Evolutionary conservation across 176 grass and related monocot genomes (phyloP).

Genomic region (Raddia distichophylla): DNA sequence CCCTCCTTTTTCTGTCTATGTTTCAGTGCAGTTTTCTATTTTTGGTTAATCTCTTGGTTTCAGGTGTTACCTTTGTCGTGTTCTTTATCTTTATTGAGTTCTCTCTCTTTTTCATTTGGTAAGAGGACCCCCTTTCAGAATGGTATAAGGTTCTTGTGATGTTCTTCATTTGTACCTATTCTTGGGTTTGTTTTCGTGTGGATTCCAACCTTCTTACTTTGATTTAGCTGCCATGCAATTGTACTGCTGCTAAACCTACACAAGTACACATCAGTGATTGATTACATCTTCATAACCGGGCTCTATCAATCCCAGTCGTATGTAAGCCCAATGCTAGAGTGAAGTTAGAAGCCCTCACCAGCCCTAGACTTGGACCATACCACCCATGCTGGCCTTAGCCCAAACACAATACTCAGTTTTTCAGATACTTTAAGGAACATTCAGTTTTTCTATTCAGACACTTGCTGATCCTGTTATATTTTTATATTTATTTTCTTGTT

Average conservation of each 20-base stretch:
- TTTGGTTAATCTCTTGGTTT: not conserved
- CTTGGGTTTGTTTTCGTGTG: not conserved
- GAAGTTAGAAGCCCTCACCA: not conserved
- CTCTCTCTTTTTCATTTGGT: not conserved
- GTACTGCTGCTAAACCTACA: not conserved
- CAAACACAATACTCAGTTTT: not conserved
- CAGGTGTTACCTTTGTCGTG: not conserved
- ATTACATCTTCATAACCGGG: slow-evolving; percentile 13
- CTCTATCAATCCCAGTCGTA: not conserved
- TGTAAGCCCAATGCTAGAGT: not conserved
- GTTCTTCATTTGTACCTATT: not conserved
- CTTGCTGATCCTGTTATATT: slow-evolving; percentile 8
- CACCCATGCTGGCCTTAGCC: not conserved
- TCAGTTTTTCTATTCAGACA: not conserved
- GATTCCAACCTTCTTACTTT: slow-evolving; percentile 2
- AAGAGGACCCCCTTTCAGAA: not conserved
- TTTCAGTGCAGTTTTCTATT: not conserved
- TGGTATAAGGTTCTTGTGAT: not conserved
- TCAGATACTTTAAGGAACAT: not conserved
- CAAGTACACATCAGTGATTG: not conserved
- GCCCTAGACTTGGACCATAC: not conserved
- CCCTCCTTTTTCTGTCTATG: not conserved
- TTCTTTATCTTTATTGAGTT: not conserved
- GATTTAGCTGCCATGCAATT: not conserved
- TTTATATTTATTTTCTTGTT: slow-evolving; percentile 7